Percentiles rank a stretch among this genome's conserved stretches.
Conservation (phyloP, 176 grass and related monocot species). For the Oryza australiensis region DNA sequence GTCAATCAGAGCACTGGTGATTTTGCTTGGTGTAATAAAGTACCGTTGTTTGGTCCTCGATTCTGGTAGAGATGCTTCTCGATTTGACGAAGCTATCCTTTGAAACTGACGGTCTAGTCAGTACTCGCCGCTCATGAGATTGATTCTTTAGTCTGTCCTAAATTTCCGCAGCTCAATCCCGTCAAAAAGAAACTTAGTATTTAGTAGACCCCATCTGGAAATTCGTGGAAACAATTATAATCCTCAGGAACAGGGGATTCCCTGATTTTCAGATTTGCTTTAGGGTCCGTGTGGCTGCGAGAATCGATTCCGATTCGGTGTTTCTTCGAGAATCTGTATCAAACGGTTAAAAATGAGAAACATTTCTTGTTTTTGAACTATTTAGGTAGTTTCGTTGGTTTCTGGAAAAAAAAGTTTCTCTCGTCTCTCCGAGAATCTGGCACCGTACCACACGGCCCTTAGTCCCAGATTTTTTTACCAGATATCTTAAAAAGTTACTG, state of each 20-base stretch:
- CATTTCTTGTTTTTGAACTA: no score
- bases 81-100: neutral
- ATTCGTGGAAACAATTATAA: neutral
- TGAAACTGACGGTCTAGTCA: neutral
- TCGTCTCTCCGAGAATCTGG: no score
- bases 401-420: no score
- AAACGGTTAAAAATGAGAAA: no score
- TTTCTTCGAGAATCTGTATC: no score
- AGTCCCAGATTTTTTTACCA: neutral
- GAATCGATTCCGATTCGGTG: no score
- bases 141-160: neutral
- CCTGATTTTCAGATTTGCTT: neutral
- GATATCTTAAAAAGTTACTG: neutral
- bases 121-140: neutral
- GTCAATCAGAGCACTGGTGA: neutral
- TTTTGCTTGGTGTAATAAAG: constrained; percentile 13
- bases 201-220: neutral
- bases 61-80: neutral
- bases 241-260: neutral
- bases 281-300: no score
- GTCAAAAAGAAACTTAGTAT: neutral
- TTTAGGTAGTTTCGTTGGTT: no score
- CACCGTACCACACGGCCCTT: no score
- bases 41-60: neutral
- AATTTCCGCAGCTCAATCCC: neutral